Evolutionary conservation across 202 grass and related monocot species (phyloP).

Genomic region (Brachypodium distachyon): DNA sequence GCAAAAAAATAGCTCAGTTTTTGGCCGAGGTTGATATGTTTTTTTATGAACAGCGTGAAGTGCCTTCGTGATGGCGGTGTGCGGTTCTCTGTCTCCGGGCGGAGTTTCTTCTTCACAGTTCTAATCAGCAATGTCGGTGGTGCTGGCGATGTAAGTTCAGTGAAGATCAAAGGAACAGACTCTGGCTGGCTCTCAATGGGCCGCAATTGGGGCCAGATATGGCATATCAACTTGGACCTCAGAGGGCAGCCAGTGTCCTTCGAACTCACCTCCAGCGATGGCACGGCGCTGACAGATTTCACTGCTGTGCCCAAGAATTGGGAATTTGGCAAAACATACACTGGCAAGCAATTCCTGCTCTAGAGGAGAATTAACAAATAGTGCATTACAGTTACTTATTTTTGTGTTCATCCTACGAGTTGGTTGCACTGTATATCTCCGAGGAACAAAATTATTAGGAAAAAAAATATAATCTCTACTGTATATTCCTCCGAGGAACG

Average conservation of each 20-base stretch:
- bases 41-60: slow-evolving; percentile 53
- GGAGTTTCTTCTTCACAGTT: slow-evolving; percentile 63
- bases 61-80: slow-evolving; percentile 75
- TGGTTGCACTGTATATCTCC: slow-evolving; percentile 37
- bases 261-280: slow-evolving; percentile 70
- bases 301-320: slow-evolving; percentile 78
- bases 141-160: slow-evolving; percentile 58
- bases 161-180: slow-evolving; percentile 84
- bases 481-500: slow-evolving; percentile 28
- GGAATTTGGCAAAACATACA: slow-evolving; percentile 72
- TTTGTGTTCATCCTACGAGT: slow-evolving; percentile 36
- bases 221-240: slow-evolving; percentile 84
- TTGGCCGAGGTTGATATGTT: slow-evolving; percentile 15
- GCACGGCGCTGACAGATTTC: slow-evolving; percentile 57
- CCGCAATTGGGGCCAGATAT: slow-evolving; percentile 91
- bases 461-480: not conserved
- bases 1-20: not conserved
- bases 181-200: slow-evolving; percentile 91
- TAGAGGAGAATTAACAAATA: slow-evolving; percentile 28
- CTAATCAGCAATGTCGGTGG: slow-evolving; percentile 93
- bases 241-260: slow-evolving; percentile 73
- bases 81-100: slow-evolving; percentile 60
- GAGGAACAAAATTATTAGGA: slow-evolving; percentile 17
- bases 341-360: slow-evolving; percentile 82
- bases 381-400: slow-evolving; percentile 17